Percentiles rank a stretch among this genome's conserved stretches.
phyloP scores from a whole-genome alignment of 176 grass and related monocot genomes.

The Lolium multiflorum region DNA sequence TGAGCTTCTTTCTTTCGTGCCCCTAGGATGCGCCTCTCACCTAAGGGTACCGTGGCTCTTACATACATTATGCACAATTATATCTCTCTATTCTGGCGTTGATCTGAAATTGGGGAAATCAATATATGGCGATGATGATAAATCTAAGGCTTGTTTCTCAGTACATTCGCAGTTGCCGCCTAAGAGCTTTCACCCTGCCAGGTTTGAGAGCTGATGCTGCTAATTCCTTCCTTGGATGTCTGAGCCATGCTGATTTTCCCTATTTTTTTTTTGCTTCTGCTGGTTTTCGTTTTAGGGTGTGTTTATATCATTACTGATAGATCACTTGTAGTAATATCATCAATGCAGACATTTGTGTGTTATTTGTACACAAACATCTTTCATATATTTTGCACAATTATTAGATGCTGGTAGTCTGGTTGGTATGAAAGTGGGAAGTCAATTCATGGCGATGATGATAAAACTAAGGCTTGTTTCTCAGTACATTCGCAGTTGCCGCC shows the following conservation, averaged over 20 bases:
- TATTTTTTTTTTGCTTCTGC: conserved; percentile 64
- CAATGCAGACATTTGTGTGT: too few relatives aligned
- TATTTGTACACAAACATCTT: conserved; percentile 5
- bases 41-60: conserved; percentile 38
- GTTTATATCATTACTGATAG: not conserved
- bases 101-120: not conserved
- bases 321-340: too few relatives aligned
- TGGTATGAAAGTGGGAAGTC: too few relatives aligned
- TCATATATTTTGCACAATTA: conserved; percentile 35
- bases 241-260: not conserved
- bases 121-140: conserved; percentile 27
- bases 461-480: conserved; percentile 68
- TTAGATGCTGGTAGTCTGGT: not conserved
- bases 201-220: conserved; percentile 73
- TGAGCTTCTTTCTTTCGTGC: conserved; percentile 11
- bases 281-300: conserved; percentile 17
- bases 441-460: conserved; percentile 22
- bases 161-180: conserved; percentile 69
- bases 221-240: conserved; percentile 43
- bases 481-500: conserved; percentile 70
- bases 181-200: conserved; percentile 66
- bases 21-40: not conserved
- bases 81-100: not conserved
- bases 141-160: conserved; percentile 69
- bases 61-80: conserved; percentile 42